Percentiles rank a stretch among this genome's conserved stretches.
Conservation (phyloP, 225 moss, liverwort and hornwort species). For the Climacium dendroides region DNA sequence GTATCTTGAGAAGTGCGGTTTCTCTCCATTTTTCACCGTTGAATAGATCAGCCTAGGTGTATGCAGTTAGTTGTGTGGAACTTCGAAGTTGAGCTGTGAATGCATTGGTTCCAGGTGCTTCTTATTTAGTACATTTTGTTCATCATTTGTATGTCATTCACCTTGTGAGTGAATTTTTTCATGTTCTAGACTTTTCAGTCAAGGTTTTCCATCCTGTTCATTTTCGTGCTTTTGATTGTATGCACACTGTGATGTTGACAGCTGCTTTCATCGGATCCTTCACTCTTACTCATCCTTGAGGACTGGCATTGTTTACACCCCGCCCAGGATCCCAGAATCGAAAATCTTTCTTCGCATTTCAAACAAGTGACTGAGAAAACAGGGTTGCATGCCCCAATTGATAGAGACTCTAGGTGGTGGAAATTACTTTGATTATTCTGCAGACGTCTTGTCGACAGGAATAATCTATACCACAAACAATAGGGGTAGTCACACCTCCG, state of each 20-base stretch:
- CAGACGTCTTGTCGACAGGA: constrained; percentile 48
- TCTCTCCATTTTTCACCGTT: not conserved
- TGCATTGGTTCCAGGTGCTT: constrained; percentile 6
- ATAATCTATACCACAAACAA: constrained; percentile 14
- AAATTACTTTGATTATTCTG: constrained; percentile 53
- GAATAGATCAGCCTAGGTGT: constrained; percentile 14
- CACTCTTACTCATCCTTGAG: not conserved
- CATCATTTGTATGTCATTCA: constrained; percentile 7
- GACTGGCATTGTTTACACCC: not conserved
- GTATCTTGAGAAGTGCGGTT: constrained; percentile 8
- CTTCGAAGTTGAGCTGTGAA: constrained; percentile 1
- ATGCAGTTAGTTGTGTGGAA: constrained; percentile 8
- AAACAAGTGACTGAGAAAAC: not conserved
- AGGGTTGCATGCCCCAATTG: not conserved
- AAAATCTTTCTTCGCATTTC: not conserved
- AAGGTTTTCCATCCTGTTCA: not conserved
- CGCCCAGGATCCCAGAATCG: not conserved
- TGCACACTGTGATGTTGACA: not conserved
- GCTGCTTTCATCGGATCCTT: not conserved
- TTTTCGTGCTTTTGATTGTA: not conserved
- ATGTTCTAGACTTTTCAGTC: not conserved
- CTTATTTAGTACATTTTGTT: constrained; percentile 18
- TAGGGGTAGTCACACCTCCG: too few relatives aligned
- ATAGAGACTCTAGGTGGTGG: not conserved
- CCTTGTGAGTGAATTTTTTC: not conserved